A percentile compares a stretch with the other conserved stretches of the same genome.
phyloP scores from a whole-genome alignment of 2,329 filamentous ascomycete species.

The Apiospora arundinis region DNA sequence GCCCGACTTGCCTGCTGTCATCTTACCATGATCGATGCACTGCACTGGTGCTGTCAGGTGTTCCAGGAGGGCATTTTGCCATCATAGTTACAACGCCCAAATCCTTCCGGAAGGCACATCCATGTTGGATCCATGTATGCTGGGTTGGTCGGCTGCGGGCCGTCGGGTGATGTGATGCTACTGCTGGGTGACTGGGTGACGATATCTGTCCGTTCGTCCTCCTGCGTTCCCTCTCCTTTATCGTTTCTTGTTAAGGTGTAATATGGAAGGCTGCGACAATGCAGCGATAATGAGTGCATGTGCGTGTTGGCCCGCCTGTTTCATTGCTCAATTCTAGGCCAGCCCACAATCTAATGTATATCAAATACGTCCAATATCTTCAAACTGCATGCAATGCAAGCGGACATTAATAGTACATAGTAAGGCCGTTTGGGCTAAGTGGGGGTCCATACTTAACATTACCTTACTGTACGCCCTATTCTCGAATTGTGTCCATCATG shows the following conservation, averaged over 20 bases:
- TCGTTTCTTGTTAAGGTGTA: slow-evolving; percentile 7
- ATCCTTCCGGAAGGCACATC: background rate
- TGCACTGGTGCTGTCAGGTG: background rate
- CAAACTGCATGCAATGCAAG: slow-evolving; percentile 15
- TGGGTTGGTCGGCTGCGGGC: slow-evolving; percentile 1
- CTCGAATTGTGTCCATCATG: slow-evolving; percentile 4
- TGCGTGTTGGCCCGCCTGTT: background rate
- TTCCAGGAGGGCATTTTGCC: background rate
- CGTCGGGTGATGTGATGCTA: slow-evolving; percentile 6
- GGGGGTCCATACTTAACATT: background rate
- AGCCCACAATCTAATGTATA: background rate
- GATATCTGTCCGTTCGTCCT: background rate
- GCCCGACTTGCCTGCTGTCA: background rate
- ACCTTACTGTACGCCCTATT: background rate
- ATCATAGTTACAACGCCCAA: slow-evolving; percentile 6
- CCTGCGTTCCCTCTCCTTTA: background rate
- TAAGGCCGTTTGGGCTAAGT: slow-evolving; percentile 13
- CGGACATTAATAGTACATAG: slow-evolving; percentile 16
- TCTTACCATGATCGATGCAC: background rate
- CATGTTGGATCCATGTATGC: background rate
- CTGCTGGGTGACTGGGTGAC: background rate
- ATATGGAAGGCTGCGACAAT: background rate
- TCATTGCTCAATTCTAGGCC: slow-evolving; percentile 16
- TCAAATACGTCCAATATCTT: background rate
- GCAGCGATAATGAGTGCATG: background rate